phyloP scores from a whole-genome alignment of 1,284 basidiomycete species.

The Naganishia albida region DNA sequence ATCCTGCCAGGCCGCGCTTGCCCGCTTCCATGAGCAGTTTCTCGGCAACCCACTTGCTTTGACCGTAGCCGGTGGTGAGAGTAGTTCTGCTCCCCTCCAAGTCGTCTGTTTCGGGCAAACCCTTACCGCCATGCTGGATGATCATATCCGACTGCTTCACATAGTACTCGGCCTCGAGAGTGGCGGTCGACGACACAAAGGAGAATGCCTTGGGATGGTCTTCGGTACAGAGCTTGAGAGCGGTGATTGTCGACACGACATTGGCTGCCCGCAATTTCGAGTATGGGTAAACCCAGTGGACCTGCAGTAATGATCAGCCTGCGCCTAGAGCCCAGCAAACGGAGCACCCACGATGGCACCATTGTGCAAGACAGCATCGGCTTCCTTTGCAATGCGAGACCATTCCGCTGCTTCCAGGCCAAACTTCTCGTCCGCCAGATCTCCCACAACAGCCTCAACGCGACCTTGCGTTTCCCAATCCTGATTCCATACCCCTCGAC shows the following conservation, averaged over 20 bases:
- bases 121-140: conserved; percentile 59
- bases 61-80: conserved; percentile 91
- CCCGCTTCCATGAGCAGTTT: conserved; percentile 90
- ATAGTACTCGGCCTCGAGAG: conserved; percentile 88
- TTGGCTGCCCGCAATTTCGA: conserved; percentile 88
- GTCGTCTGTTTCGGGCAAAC: conserved; percentile 84
- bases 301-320: conserved; percentile 57
- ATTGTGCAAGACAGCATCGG: conserved; percentile 89
- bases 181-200: conserved; percentile 93
- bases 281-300: conserved; percentile 99
- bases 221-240: conserved; percentile 73
- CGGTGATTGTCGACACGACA: conserved; percentile 83
- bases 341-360: conserved; percentile 78
- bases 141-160: conserved; percentile 79
- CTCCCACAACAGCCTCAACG: conserved; percentile 84
- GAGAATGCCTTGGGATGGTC: conserved; percentile 78
- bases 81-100: conserved; percentile 79
- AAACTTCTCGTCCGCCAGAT: conserved; percentile 74
- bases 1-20: conserved; percentile 78
- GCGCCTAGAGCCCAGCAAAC: not conserved
- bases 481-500: conserved; percentile 90
- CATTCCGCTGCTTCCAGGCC: conserved; percentile 72
- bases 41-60: conserved; percentile 98
- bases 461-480: conserved; percentile 72
- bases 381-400: conserved; percentile 69